Base-by-base conservation (phyloP, 1,139 yeast species). In the Nadsonia commutata region DNA sequence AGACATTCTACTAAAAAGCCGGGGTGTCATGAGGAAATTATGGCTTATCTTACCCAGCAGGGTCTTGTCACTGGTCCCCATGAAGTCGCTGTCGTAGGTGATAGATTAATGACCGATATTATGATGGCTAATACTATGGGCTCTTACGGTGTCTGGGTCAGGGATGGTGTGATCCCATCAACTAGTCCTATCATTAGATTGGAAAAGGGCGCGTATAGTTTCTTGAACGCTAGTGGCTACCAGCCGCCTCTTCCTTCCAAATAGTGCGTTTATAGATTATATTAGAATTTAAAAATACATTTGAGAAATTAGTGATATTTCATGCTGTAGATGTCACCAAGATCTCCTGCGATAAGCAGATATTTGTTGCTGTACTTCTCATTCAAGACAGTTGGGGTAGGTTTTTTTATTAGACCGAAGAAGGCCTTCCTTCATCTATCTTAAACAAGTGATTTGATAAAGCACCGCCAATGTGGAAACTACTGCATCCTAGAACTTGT, bases 61-160 rank as follows among this genome's bases (percentile, higher is more conserved):
- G 52, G 52, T 2, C 45, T 55, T 17, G 67, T 69, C 2, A 50
- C 62, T 1, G 58, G 65, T 6, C 74, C 93, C 0, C 58, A 68
- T 17, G 83, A 88, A 52, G 76, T 90, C 19, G 85, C 86, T 0
- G 79, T 90, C 3, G 74, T 90, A 18, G 98, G 98, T 0, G 98
- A 90, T 54, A 64, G 98, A 36, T 68, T 90, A 36, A 77, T 86
- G 62, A 90, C 98, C 0, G 98, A 90, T 59, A 74, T 90, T 48
- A 64, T 88, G 44, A 83, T 90, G 95, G 96, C 96, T 18, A 88
- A 88, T 54, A 70, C 79, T 70, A 85, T 88, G 94, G 94, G 94
- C 0, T 71, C 94, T 0, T 74, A 77, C 64, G 84, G 93, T 0
- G 70, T 85, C 4, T 90, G 97, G 96, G 57, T 90, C 1, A 66